Conservation (phyloP, 192 early-diverging fungal species). For the Linnemannia zychae region DNA sequence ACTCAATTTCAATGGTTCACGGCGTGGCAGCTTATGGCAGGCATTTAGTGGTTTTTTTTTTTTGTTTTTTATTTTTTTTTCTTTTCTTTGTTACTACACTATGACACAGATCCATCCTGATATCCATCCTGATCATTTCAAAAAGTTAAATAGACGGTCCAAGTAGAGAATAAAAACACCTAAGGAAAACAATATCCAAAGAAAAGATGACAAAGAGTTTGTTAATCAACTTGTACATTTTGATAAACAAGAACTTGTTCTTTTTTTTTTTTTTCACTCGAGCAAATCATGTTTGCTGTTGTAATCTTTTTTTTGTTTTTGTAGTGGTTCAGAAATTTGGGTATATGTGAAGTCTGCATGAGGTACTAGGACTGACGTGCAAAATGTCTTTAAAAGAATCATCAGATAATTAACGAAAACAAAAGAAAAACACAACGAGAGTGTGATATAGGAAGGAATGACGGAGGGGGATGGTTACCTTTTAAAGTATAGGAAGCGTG, state of each 20-base stretch:
- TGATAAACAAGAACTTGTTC: not conserved
- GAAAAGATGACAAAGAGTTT: not conserved
- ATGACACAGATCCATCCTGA: not conserved
- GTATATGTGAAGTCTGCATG: slow-evolving; percentile 52
- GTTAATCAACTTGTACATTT: slow-evolving; percentile 5
- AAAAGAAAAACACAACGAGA: not conserved
- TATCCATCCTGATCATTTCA: not conserved
- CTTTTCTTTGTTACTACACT: not conserved
- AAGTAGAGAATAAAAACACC: not conserved
- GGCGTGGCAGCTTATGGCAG: too few relatives aligned
- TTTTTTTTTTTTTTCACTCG: too few relatives aligned
- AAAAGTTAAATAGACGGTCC: not conserved
- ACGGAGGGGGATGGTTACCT: not conserved
- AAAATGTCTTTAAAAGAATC: slow-evolving; percentile 51
- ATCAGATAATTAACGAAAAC: slow-evolving; percentile 32
- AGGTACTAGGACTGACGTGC: slow-evolving; percentile 55
- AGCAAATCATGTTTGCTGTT: too few relatives aligned
- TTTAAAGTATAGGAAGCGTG: not conserved
- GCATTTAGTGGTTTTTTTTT: not conserved
- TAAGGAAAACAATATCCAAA: not conserved
- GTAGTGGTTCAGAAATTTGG: slow-evolving; percentile 48
- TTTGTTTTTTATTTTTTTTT: not conserved
- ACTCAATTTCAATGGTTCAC: too few relatives aligned
- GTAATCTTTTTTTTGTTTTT: slow-evolving; percentile 10
- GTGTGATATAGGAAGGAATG: not conserved